Percentiles rank a stretch among this genome's conserved stretches.
These are phyloP conservation scores for Globisporangium nunn DNA, from an alignment of 352 stramenopile species.

Conservation along the genomic window DNA sequence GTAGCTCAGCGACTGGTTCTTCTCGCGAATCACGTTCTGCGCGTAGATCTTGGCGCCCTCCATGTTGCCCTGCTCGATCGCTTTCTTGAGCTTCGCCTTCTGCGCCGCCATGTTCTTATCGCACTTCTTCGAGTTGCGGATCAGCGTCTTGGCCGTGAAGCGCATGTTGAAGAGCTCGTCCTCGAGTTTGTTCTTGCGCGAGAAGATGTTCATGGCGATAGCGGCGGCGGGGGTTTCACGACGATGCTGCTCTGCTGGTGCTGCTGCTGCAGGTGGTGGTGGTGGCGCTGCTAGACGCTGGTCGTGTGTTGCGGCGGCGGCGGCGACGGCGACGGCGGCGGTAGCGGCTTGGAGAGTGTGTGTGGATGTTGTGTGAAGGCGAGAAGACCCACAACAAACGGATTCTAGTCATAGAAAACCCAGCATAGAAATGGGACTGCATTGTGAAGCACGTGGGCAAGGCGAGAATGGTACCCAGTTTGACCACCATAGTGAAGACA, in stretches of 20 bases:
- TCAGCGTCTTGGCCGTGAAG: constrained; percentile 85
- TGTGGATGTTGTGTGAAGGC: no score
- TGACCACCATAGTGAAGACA: neutral
- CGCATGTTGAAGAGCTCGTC: constrained; percentile 89
- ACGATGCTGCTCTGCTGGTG: no score
- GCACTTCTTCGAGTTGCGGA: constrained; percentile 94
- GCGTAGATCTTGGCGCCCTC: constrained; percentile 97
- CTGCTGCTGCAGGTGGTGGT: neutral
- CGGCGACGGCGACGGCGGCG: no score
- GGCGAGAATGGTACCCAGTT: neutral
- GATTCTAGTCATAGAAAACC: no score
- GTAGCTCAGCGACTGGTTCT: constrained; percentile 92
- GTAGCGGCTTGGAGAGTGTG: no score
- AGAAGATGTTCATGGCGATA: constrained; percentile 71
- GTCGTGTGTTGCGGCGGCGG: no score
- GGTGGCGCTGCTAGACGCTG: no score
- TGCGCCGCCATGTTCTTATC: constrained; percentile 95
- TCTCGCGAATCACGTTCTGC: constrained; percentile 84
- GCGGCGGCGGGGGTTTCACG: no score
- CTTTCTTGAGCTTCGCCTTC: constrained; percentile 96
- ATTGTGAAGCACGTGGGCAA: neutral
- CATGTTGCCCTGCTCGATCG: constrained; percentile 94
- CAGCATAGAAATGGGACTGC: no score
- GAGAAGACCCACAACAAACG: no score
- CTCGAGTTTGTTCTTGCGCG: constrained; percentile 77